Evolutionary conservation across 2,329 filamentous ascomycete genomes (phyloP).

Genomic region (Thelonectria rubi): DNA sequence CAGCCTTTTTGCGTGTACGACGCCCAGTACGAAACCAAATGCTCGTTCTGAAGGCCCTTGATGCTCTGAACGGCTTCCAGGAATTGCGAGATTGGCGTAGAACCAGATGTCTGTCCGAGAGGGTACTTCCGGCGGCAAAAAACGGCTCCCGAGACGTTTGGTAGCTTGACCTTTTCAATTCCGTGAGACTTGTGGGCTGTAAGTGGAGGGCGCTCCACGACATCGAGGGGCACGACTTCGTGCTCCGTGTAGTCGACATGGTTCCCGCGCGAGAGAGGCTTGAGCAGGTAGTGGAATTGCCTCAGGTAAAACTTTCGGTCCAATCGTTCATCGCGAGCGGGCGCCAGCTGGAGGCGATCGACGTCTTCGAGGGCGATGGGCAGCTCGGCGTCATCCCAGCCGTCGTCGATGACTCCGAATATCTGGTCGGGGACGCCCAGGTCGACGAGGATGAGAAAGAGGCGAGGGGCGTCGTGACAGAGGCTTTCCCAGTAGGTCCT

Average conservation of each 20-base stretch:
- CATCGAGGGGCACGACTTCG: constrained; percentile 75
- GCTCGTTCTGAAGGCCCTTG: constrained; percentile 69
- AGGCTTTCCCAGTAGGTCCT: constrained; percentile 85
- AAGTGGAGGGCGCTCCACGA: constrained; percentile 66
- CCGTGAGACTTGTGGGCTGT: constrained; percentile 48
- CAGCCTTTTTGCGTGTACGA: constrained; percentile 72
- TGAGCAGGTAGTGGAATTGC: constrained; percentile 76
- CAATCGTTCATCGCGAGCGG: constrained; percentile 67
- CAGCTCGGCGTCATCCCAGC: constrained; percentile 80
- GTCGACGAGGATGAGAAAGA: constrained; percentile 77
- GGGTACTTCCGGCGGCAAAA: constrained; percentile 68
- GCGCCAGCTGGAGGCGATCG: constrained; percentile 68
- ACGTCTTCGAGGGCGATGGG: constrained; percentile 74
- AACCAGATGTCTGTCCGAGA: constrained; percentile 55
- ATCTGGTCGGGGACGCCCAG: constrained; percentile 77
- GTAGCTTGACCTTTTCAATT: constrained; percentile 70
- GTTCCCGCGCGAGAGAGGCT: constrained; percentile 66
- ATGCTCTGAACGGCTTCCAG: constrained; percentile 68
- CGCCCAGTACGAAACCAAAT: constrained; percentile 75
- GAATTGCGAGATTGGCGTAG: constrained; percentile 63
- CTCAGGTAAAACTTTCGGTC: constrained; percentile 74
- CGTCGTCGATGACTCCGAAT: constrained; percentile 77
- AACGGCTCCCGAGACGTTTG: constrained; percentile 65
- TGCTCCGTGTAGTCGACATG: constrained; percentile 72
- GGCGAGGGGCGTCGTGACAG: constrained; percentile 70